Conservation (phyloP, 257 asterid genomes). For the Solanum chiquidenum region DNA sequence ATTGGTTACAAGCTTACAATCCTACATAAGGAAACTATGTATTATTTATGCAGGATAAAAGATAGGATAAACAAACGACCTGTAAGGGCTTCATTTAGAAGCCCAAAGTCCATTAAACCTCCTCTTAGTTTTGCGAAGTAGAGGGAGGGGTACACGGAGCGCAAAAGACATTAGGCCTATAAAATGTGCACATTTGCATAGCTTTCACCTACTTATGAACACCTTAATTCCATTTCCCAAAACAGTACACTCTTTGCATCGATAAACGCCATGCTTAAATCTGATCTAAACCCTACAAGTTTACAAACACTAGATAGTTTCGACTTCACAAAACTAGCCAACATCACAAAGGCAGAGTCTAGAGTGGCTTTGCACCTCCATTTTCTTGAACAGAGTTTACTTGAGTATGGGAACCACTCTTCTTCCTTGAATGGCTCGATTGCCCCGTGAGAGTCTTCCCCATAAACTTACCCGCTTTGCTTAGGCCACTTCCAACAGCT, state of each 20-base stretch:
- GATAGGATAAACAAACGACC: neutral
- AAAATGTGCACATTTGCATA: neutral
- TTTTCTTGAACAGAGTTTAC: conserved; percentile 53
- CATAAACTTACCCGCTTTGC: conserved; percentile 86
- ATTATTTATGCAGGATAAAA: too few species aligned
- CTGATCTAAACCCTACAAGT: neutral
- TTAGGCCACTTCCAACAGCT: conserved; percentile 69
- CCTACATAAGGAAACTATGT: too few species aligned
- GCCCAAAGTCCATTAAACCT: neutral
- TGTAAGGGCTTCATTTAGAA: neutral
- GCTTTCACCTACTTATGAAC: neutral
- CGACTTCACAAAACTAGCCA: neutral
- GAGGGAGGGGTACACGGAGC: neutral
- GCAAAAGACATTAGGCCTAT: neutral
- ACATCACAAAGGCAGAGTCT: neutral
- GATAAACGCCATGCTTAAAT: neutral
- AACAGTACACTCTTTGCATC: neutral
- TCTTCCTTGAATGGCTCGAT: conserved; percentile 23
- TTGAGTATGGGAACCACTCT: conserved; percentile 60
- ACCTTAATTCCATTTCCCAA: neutral
- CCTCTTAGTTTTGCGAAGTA: neutral
- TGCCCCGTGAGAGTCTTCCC: conserved; percentile 50
- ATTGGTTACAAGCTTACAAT: neutral
- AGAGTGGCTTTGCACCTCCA: conserved; percentile 71
- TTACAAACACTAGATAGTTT: neutral